Evolutionary conservation across 805 yeast species (phyloP).

Genomic region (Candida vaughaniae): DNA sequence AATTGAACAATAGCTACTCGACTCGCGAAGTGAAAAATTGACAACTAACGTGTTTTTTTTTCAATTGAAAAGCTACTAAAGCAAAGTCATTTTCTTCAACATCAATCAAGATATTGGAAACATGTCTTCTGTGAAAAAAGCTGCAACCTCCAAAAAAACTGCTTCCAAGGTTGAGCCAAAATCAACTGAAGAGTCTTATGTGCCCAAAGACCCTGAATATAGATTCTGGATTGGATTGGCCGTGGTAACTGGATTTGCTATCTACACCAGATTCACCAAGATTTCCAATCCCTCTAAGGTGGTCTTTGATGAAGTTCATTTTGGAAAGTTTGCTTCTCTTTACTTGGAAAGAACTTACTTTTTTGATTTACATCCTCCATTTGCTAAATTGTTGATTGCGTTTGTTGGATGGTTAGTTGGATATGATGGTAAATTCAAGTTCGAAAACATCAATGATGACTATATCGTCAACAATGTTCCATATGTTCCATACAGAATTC

Average conservation of each 20-base stretch:
- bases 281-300: conserved; percentile 70
- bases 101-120: too few relatives aligned
- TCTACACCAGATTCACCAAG: conserved; percentile 56
- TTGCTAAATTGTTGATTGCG: conserved; percentile 91
- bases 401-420: conserved; percentile 86
- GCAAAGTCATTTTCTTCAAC: too few relatives aligned
- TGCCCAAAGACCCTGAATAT: conserved; percentile 24
- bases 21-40: too few relatives aligned
- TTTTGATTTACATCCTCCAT: conserved; percentile 97
- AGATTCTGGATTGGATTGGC: conserved; percentile 35
- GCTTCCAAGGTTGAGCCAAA: conserved; percentile 2
- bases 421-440: conserved; percentile 88
- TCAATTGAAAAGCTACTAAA: too few relatives aligned
- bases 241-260: conserved; percentile 42
- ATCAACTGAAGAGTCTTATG: conserved; percentile 3
- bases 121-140: conserved; percentile 1
- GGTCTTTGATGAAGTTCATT: conserved; percentile 85
- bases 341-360: conserved; percentile 88
- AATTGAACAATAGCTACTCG: too few relatives aligned
- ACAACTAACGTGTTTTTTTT: too few relatives aligned
- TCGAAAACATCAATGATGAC: conserved; percentile 83
- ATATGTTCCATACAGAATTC: conserved; percentile 75
- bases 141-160: too few relatives aligned
- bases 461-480: conserved; percentile 82
- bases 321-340: conserved; percentile 82